Base-by-base conservation (phyloP, 345 rosid species). In the Linum trigynum region DNA sequence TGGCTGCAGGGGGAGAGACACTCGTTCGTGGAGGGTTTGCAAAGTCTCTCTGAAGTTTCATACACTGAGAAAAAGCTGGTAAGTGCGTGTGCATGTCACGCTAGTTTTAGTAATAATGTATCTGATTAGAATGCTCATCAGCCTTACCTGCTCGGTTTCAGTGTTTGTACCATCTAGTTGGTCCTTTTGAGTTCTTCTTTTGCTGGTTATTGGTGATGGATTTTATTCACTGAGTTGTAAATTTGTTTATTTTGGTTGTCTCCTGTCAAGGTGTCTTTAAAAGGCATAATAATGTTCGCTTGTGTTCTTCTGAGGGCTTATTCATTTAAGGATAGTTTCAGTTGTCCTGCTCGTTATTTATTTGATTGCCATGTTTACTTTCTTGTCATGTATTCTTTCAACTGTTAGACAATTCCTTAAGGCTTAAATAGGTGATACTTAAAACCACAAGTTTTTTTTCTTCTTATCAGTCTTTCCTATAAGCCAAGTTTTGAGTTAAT, bases 31-130 rank as follows among this genome's bases (percentile, higher is more conserved):
- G 84, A 77, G 69, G 67, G 65, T 55, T 66, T 71, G n/a, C 76
- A 72, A 59, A 69, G 75, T 69, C 67, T 81, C 68, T 73, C 79
- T 14, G 72, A 74, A 74, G 76, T 73, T 78, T 61, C 78, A 58
- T 79, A 76, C 72, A 67, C 76, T 38, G 75, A 71, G 69, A 69
- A 67, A 61, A 70, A 72, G 63, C 77, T 37, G 78, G 96, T 89
- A 84, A 67, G 58, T 59, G 37, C 37, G 35, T 39, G 4, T 39
- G 45, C 42, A 37, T 65, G 39, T 45, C 11, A 10, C 43, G 3
- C 10, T 6, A 17, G 8, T 64, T 32, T 41, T 41, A 65, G 39
- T 69, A 39, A 2, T 48, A 2, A 48, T 48, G 9, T 15, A 9
- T 15, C 3, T 12, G 45, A 41, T 41, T 4, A 0, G 45, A 41